Conservation (phyloP, 371 early-diverging fungal species). For the Mucor racemosus region DNA sequence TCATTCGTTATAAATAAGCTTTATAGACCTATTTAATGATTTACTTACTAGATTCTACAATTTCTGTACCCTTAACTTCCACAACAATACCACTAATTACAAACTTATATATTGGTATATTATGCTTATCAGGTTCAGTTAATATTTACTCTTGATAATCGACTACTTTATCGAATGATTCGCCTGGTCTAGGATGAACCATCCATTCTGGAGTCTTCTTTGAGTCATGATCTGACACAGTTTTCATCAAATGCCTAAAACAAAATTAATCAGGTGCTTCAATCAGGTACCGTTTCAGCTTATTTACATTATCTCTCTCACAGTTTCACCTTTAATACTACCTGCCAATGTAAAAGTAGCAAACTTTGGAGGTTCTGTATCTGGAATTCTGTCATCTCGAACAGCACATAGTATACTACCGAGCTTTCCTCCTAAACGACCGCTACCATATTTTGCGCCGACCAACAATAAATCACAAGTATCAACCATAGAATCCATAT, state of each 20-base stretch:
- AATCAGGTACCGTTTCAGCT: not conserved
- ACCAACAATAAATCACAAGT: constrained; percentile 76
- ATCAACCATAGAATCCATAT: constrained; percentile 68
- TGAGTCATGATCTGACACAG: constrained; percentile 43
- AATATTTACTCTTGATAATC: constrained; percentile 51
- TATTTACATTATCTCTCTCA: constrained; percentile 50
- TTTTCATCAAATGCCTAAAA: constrained; percentile 15
- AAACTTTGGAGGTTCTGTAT: constrained; percentile 37
- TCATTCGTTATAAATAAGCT: not conserved
- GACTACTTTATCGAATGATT: constrained; percentile 72
- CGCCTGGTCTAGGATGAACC: constrained; percentile 56
- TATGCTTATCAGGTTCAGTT: not conserved
- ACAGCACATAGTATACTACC: constrained; percentile 74
- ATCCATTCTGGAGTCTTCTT: constrained; percentile 61
- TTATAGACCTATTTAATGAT: not conserved
- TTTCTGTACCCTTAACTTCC: constrained; percentile 72
- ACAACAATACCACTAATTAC: constrained; percentile 61
- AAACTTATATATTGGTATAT: not conserved
- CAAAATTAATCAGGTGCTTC: no score
- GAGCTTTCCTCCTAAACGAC: constrained; percentile 63
- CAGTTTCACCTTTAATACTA: constrained; percentile 60
- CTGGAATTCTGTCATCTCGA: constrained; percentile 53
- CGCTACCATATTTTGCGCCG: constrained; percentile 68
- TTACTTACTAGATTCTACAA: constrained; percentile 34
- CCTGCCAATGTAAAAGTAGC: constrained; percentile 74